Evolutionary conservation across 805 yeast species (phyloP), one percentile per base, ranked within the genome.

Genomic region (Trichomonascus vanleenenianus): DNA sequence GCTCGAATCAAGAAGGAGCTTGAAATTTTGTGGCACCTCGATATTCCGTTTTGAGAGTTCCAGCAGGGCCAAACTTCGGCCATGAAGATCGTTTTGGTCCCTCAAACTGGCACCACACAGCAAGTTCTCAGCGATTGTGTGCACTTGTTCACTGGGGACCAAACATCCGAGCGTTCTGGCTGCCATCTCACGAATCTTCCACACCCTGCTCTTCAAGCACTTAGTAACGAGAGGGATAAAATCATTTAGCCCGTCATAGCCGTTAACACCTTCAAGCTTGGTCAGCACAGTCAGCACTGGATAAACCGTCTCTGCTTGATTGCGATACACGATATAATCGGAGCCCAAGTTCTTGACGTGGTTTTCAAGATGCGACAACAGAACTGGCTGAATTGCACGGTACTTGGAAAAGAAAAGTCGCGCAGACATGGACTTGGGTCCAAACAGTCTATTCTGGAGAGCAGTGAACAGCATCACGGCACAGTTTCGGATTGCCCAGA

Each of bases 381-480:
- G 66, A 2, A 76, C 62, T 0, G 62, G 68, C 42, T 72, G 71
- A 10, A 85, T 64, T 2, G 76, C 74, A 37, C 70, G 70, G 61
- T 74, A 85, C 47, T 76, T 75, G 2, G 81, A 67, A 60, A 91
- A 91, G 57, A 91, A 89, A 10, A 80, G 64, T 41, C 83, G 70
- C 0, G 93, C 82, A 16, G 58, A 51, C 2, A 46, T 48, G 8
- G 36, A 67, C 39, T 70, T 71, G 11, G 72, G 75, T 1, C 94
- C 94, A 63, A 91, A 89, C 3, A 93, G 58, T 49, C 91, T 72
- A 48, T 81, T 83, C 56, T 86, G 93, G 36, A 91, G 63, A 0
- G 95, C 80, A 0, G 95, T 81, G 60, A 88, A 91, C 35, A 91
- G 70, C 97, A 91, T 93, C 15, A 89, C 83, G 0, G 95, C 87